These are phyloP conservation scores for Iris macrosiphon DNA, from an alignment of 106 monocot genomes.

Conservation along the genomic window DNA sequence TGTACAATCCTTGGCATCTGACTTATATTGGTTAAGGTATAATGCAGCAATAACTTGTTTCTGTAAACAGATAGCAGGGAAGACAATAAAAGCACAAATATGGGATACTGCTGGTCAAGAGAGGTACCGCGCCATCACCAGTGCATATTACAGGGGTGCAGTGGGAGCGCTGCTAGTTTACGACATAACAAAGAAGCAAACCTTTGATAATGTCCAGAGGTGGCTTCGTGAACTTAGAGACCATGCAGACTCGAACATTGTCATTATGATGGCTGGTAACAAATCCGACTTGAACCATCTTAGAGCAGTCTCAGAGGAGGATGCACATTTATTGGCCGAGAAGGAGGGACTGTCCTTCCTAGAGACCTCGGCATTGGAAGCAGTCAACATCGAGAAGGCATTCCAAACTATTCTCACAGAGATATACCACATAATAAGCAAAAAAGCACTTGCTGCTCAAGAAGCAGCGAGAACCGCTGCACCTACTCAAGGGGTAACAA, in stretches of 20 bases:
- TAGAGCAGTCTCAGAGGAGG: constrained; percentile 11
- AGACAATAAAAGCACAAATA: constrained; percentile 22
- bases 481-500: constrained; percentile 7
- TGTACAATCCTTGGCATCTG: too few species aligned
- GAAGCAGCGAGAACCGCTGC: background rate
- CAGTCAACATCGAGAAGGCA: constrained; percentile 16
- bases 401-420: constrained; percentile 15
- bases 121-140: constrained; percentile 20
- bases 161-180: constrained; percentile 22
- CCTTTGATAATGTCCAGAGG: constrained; percentile 21
- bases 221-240: constrained; percentile 21
- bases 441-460: constrained; percentile 13
- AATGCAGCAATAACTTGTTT: background rate
- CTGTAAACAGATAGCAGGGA: constrained; percentile 13
- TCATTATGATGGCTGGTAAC: constrained; percentile 23
- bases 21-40: too few species aligned
- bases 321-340: constrained; percentile 13
- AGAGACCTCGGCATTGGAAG: constrained; percentile 19
- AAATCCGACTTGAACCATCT: constrained; percentile 18
- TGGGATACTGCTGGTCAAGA: constrained; percentile 26
- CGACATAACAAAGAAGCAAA: constrained; percentile 22
- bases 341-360: constrained; percentile 17
- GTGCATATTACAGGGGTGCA: constrained; percentile 21
- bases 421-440: constrained; percentile 20
- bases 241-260: constrained; percentile 23